A percentile compares a stretch with the other conserved stretches of the same genome.
Conservation (phyloP, 805 yeast genomes). For the Metschnikowia reukaufii region DNA sequence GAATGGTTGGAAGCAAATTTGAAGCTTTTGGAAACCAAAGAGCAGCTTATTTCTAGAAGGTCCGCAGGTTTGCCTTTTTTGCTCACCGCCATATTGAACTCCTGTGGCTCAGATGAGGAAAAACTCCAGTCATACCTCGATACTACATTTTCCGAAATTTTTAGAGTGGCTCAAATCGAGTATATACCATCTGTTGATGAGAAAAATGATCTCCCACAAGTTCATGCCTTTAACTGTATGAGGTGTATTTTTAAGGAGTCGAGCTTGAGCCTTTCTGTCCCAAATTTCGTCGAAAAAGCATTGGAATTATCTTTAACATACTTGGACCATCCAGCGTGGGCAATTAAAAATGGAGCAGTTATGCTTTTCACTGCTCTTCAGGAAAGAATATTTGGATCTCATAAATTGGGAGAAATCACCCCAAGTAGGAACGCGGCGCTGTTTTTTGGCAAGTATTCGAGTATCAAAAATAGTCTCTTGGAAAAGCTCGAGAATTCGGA, state of each 20-base stretch:
- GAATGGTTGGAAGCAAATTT: constrained; percentile 64
- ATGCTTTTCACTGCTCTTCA: constrained; percentile 89
- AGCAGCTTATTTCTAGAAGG: constrained; percentile 78
- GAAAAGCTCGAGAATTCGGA: constrained; percentile 32
- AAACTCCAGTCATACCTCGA: constrained; percentile 34
- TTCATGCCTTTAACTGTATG: constrained; percentile 88
- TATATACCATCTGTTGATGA: constrained; percentile 44
- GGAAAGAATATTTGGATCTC: constrained; percentile 72
- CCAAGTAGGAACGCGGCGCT: constrained; percentile 53
- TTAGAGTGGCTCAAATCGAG: constrained; percentile 55
- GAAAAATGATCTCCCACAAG: constrained; percentile 81
- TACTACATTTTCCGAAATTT: constrained; percentile 51
- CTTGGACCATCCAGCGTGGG: constrained; percentile 74
- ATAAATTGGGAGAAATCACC: constrained; percentile 35
- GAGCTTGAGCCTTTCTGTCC: constrained; percentile 49
- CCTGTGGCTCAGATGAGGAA: constrained; percentile 34
- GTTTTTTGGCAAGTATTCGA: constrained; percentile 67
- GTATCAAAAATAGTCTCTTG: constrained; percentile 51
- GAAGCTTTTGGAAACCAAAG: constrained; percentile 48
- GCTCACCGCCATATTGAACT: constrained; percentile 69
- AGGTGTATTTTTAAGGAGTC: constrained; percentile 73
- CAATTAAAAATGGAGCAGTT: constrained; percentile 86
- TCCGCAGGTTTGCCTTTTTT: constrained; percentile 91
- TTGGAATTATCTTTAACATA: constrained; percentile 59
- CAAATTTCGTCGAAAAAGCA: constrained; percentile 42